Evolutionary conservation across 2,329 filamentous ascomycete species (phyloP).

Genomic region (Monosporascus cannonballus): DNA sequence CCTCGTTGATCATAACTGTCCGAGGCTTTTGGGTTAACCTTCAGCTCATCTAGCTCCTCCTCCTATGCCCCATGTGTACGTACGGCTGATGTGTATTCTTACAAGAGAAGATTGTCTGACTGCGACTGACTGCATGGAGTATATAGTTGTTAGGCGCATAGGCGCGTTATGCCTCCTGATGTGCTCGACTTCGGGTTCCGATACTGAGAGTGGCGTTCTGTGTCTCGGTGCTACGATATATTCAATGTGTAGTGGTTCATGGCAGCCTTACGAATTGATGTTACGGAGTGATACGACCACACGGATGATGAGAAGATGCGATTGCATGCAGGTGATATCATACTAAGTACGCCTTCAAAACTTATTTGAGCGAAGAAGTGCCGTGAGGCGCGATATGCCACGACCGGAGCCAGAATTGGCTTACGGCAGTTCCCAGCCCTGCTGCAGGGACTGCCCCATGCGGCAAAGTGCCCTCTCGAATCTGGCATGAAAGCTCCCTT

Average conservation of each 20-base stretch:
- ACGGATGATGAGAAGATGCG: neutral
- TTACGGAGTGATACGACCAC: neutral
- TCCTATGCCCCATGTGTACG: neutral
- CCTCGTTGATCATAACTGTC: neutral
- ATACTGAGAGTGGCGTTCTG: neutral
- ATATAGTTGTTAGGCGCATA: neutral
- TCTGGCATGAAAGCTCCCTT: too few species aligned
- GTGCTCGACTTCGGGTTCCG: too few species aligned
- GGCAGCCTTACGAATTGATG: neutral
- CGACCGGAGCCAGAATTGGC: neutral
- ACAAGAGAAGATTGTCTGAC: neutral
- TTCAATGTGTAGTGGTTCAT: too few species aligned
- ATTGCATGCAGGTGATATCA: neutral
- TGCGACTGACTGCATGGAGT: neutral
- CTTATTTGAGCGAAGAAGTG: slow-evolving; percentile 23
- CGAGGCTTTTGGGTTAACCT: too few species aligned
- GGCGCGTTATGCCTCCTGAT: neutral
- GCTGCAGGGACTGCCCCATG: too few species aligned
- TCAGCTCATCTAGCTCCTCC: too few species aligned
- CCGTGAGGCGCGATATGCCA: slow-evolving; percentile 11
- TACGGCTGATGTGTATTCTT: neutral
- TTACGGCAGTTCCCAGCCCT: too few species aligned
- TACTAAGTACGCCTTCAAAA: slow-evolving; percentile 2
- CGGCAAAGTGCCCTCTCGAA: too few species aligned
- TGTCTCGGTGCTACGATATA: neutral